These are phyloP conservation scores for Aspergillus oerlinghausenensis DNA, from an alignment of 2,329 filamentous ascomycete genomes.

Conservation along the genomic window DNA sequence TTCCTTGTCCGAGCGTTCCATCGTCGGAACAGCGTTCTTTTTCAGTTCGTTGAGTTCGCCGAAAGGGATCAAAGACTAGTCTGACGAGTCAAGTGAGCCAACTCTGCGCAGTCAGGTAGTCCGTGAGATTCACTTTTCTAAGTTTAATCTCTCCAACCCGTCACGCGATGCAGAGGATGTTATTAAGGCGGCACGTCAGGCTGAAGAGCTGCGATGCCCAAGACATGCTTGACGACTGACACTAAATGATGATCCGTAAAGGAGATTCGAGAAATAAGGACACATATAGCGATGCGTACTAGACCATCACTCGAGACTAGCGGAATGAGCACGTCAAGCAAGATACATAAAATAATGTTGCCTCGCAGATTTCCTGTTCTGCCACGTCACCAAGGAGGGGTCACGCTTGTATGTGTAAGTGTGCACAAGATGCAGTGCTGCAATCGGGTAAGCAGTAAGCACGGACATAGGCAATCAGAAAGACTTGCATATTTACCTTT, in stretches of 20 bases:
- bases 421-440: conserved; percentile 7
- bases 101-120: neutral
- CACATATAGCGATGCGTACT: neutral
- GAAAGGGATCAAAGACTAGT: neutral
- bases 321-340: conserved; percentile 1
- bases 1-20: neutral
- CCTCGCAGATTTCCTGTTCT: conserved; percentile 7
- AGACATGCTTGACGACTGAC: neutral
- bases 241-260: neutral
- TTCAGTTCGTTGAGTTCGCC: neutral
- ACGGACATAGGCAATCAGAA: neutral
- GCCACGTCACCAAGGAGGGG: conserved; percentile 16
- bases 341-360: neutral
- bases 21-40: neutral
- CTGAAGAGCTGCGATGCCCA: neutral
- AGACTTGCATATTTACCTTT: conserved; percentile 2
- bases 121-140: neutral
- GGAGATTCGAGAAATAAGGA: neutral
- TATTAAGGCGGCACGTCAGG: neutral
- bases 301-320: neutral
- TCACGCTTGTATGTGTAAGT: conserved; percentile 1
- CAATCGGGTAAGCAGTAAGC: neutral
- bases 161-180: neutral
- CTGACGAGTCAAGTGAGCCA: neutral
- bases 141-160: neutral